Percentiles rank a stretch among this genome's conserved stretches.
phyloP scores from a whole-genome alignment of 2,329 filamentous ascomycete species.

The Exophiala aquamarina region DNA sequence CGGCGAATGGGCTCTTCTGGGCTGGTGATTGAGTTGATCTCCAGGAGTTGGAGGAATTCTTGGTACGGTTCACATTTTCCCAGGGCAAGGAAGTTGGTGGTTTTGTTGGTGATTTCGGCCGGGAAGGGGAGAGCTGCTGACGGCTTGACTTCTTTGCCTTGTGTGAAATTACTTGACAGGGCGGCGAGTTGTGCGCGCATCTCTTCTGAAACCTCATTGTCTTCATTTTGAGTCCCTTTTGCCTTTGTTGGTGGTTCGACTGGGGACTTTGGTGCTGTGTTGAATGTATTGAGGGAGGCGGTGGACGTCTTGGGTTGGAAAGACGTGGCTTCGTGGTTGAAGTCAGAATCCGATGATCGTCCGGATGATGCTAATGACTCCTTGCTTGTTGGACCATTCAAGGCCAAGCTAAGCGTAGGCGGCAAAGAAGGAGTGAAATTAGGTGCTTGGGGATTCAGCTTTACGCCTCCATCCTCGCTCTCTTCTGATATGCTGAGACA shows the following conservation, averaged over 20 bases:
- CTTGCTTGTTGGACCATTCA: not conserved
- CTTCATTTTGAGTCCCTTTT: slow-evolving; percentile 34
- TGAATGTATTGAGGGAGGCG: not conserved
- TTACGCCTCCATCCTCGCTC: slow-evolving; percentile 26
- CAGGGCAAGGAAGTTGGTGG: slow-evolving; percentile 81
- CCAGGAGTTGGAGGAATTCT: slow-evolving; percentile 78
- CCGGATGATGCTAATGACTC: not conserved
- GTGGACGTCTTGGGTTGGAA: not conserved
- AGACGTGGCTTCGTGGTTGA: not conserved
- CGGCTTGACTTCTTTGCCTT: slow-evolving; percentile 35
- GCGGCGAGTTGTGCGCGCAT: slow-evolving; percentile 74
- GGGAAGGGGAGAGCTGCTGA: slow-evolving; percentile 66
- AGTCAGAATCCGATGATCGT: not conserved
- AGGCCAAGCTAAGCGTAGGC: not conserved
- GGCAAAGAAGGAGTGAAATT: not conserved
- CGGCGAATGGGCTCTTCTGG: slow-evolving; percentile 32
- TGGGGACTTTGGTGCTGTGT: slow-evolving; percentile 25
- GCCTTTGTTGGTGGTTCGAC: slow-evolving; percentile 29
- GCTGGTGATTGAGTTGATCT: slow-evolving; percentile 54
- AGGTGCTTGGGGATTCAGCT: slow-evolving; percentile 6
- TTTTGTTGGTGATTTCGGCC: slow-evolving; percentile 70
- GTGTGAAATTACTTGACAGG: slow-evolving; percentile 58
- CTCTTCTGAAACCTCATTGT: slow-evolving; percentile 55
- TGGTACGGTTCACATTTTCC: slow-evolving; percentile 84
- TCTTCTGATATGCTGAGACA: slow-evolving; percentile 13